These are phyloP conservation scores for Fusarium burgessii DNA, from an alignment of 2,329 filamentous ascomycete genomes.

Conservation along the genomic window DNA sequence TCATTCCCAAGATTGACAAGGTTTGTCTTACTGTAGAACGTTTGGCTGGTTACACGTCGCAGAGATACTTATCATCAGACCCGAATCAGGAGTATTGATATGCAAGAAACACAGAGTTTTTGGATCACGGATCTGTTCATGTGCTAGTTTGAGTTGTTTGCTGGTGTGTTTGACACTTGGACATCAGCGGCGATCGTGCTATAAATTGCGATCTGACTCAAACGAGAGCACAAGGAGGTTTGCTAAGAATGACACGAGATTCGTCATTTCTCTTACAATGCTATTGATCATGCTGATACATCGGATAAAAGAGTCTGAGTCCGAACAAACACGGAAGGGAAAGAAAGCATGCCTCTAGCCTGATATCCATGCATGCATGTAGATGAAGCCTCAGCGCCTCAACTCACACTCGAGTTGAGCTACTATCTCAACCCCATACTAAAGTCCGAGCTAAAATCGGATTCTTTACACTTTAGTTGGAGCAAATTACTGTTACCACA, in stretches of 20 bases:
- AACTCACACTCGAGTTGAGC: conserved; percentile 5
- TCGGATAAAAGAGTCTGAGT: neutral
- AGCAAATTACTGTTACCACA: neutral
- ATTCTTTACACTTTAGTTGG: conserved; percentile 1
- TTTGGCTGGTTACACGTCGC: conserved; percentile 31
- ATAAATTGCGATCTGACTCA: neutral
- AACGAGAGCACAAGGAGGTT: conserved; percentile 12
- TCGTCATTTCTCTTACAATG: conserved; percentile 8
- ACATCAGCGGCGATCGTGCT: conserved; percentile 9
- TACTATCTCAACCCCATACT: conserved; percentile 18
- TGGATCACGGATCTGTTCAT: conserved; percentile 17
- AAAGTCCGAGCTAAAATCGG: conserved; percentile 1
- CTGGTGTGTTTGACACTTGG: conserved; percentile 5
- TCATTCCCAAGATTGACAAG: conserved; percentile 20
- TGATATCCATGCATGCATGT: neutral
- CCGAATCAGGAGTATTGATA: neutral
- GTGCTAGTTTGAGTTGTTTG: conserved; percentile 15
- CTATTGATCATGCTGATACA: neutral
- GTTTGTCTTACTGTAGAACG: conserved; percentile 31
- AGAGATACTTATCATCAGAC: conserved; percentile 23
- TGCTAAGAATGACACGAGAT: conserved; percentile 25
- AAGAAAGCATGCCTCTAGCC: neutral
- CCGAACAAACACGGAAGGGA: conserved; percentile 1
- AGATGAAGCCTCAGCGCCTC: conserved; percentile 1
- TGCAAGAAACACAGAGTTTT: conserved; percentile 20